Evolutionary conservation across 805 yeast genomes (phyloP).

Genomic region (Saccharomycopsis sp.): DNA sequence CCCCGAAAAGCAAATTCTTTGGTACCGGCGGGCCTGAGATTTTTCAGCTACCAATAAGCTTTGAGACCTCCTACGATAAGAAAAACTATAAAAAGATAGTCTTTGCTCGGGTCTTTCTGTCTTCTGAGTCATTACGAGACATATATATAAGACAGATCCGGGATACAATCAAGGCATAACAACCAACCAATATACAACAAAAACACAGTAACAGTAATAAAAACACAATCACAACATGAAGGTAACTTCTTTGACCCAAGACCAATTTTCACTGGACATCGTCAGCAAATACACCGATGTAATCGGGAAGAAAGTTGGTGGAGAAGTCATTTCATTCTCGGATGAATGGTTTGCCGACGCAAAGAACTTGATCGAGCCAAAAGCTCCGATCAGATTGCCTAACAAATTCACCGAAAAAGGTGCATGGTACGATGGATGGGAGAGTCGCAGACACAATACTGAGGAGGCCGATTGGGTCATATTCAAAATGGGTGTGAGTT

Average conservation of each 20-base stretch:
- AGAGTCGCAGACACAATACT: constrained; percentile 87
- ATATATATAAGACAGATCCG: not conserved
- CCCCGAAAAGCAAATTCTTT: too few species aligned
- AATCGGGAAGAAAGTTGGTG: constrained; percentile 79
- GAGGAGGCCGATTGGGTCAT: constrained; percentile 85
- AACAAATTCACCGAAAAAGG: constrained; percentile 77
- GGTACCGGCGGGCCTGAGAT: not conserved
- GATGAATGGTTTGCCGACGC: constrained; percentile 98
- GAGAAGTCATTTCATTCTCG: constrained; percentile 57
- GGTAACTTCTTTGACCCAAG: constrained; percentile 25
- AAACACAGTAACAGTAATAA: not conserved
- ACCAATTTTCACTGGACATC: constrained; percentile 40
- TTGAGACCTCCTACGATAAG: not conserved
- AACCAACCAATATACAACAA: too few species aligned
- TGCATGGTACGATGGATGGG: constrained; percentile 99
- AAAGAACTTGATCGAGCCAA: constrained; percentile 73
- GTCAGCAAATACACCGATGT: constrained; percentile 65
- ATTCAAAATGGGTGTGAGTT: constrained; percentile 73
- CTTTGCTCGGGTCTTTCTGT: not conserved
- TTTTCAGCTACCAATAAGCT: not conserved
- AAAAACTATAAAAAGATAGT: not conserved
- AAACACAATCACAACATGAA: not conserved
- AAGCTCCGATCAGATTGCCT: constrained; percentile 73
- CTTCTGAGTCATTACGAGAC: not conserved
- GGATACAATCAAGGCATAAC: too few species aligned